Conservation (phyloP, 2,329 filamentous ascomycete genomes). For the Aspergillus ochraceus region DNA sequence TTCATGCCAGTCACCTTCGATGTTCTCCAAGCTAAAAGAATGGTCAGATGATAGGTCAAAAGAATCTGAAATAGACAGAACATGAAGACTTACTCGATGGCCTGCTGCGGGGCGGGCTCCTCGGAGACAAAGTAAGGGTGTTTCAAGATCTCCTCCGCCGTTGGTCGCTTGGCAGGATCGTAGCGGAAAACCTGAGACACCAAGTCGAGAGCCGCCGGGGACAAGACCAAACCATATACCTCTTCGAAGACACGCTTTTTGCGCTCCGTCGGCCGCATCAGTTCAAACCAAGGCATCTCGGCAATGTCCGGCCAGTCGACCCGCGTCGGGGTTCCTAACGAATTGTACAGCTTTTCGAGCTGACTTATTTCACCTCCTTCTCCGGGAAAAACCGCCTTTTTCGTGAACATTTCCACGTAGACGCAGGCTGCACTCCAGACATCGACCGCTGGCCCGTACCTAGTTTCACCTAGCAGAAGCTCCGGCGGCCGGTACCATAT, state of each 20-base stretch:
- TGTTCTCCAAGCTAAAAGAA: slow-evolving; percentile 63
- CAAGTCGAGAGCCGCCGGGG: slow-evolving; percentile 78
- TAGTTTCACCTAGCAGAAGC: slow-evolving; percentile 84
- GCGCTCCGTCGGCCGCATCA: slow-evolving; percentile 75
- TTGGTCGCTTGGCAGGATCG: slow-evolving; percentile 80
- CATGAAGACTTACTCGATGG: slow-evolving; percentile 68
- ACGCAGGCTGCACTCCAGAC: slow-evolving; percentile 98
- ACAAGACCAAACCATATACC: slow-evolving; percentile 75
- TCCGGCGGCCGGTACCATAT: slow-evolving; percentile 97
- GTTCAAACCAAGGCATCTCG: slow-evolving; percentile 97
- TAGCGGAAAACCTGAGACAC: slow-evolving; percentile 83
- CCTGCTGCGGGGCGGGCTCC: slow-evolving; percentile 73
- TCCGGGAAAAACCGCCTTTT: slow-evolving; percentile 89
- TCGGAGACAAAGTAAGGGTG: slow-evolving; percentile 88
- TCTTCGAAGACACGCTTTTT: slow-evolving; percentile 76
- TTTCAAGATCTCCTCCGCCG: slow-evolving; percentile 77
- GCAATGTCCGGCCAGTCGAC: slow-evolving; percentile 83
- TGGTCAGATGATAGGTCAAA: slow-evolving; percentile 7
- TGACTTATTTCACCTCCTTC: slow-evolving; percentile 96
- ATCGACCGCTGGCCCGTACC: slow-evolving; percentile 86
- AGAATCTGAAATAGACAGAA: background rate
- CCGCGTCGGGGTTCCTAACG: slow-evolving; percentile 83
- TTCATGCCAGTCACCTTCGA: slow-evolving; percentile 97
- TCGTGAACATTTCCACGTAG: slow-evolving; percentile 92
- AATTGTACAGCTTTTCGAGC: slow-evolving; percentile 91